Conservation (phyloP, 2,329 filamentous ascomycete genomes). For the Fusarium nygamai region DNA sequence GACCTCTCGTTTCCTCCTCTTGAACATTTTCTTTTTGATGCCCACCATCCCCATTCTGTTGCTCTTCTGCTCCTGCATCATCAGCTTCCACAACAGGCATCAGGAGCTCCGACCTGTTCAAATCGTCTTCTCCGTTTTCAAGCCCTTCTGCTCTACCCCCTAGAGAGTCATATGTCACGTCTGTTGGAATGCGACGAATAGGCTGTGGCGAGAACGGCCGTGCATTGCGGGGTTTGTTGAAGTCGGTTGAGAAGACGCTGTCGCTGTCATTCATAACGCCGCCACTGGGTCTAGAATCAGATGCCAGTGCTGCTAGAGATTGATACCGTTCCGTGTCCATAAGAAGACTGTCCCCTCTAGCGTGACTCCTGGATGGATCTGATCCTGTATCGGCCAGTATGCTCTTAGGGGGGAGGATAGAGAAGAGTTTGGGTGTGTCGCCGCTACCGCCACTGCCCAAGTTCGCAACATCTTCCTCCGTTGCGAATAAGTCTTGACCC, state of each 20-base stretch:
- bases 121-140: conserved; percentile 34
- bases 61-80: conserved; percentile 23
- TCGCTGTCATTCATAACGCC: conserved; percentile 57
- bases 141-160: conserved; percentile 37
- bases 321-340: conserved; percentile 65
- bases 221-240: conserved; percentile 63
- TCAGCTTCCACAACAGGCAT: conserved; percentile 35
- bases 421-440: conserved; percentile 64
- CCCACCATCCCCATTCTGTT: conserved; percentile 6
- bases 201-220: conserved; percentile 70
- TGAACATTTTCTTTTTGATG: background rate
- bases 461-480: conserved; percentile 48
- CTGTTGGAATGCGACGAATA: conserved; percentile 53
- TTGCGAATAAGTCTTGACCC: conserved; percentile 69
- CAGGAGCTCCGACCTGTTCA: conserved; percentile 32
- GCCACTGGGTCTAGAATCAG: conserved; percentile 40
- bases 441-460: conserved; percentile 48
- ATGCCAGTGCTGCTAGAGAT: conserved; percentile 62
- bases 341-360: conserved; percentile 64
- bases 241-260: conserved; percentile 63
- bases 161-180: conserved; percentile 54
- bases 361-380: conserved; percentile 52
- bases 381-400: conserved; percentile 65
- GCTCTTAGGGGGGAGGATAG: conserved; percentile 70
- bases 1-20: conserved; percentile 32